Percentiles rank a stretch among this genome's conserved stretches.
phyloP scores from a whole-genome alignment of 768 basidiomycete species.

The Auriscalpium orientale region DNA sequence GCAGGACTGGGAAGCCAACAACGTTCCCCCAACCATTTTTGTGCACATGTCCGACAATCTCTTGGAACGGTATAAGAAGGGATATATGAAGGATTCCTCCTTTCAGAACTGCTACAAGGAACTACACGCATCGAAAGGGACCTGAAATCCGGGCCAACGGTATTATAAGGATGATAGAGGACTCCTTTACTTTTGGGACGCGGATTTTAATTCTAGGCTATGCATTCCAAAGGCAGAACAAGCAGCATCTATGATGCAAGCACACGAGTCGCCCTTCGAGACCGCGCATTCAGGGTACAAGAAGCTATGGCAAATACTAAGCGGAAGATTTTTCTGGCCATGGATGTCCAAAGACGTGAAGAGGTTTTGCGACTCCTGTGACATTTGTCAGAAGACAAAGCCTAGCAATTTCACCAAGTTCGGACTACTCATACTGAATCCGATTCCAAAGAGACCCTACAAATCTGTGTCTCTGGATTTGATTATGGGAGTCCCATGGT shows the following conservation, averaged over 20 bases:
- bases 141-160: not conserved
- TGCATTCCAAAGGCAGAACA: constrained; percentile 6
- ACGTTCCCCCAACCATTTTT: no score
- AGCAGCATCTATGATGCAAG: not conserved
- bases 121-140: no score
- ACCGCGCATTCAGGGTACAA: constrained; percentile 4
- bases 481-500: no score
- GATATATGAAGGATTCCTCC: no score
- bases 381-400: constrained; percentile 11
- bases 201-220: constrained; percentile 9
- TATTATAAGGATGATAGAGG: constrained; percentile 9
- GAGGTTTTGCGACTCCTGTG: constrained; percentile 1
- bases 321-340: not conserved
- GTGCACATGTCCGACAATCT: no score
- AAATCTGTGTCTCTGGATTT: constrained; percentile 8
- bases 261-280: constrained; percentile 3
- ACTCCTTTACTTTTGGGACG: constrained; percentile 13
- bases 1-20: no score
- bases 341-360: constrained; percentile 6
- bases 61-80: no score
- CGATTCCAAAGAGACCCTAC: constrained; percentile 8
- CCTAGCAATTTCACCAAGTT: not conserved
- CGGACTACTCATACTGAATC: constrained; percentile 4
- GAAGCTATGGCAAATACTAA: not conserved
- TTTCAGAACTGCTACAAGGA: no score